Evolutionary conservation across 805 yeast species (phyloP).

Genomic region (Pichia cephalocereana): DNA sequence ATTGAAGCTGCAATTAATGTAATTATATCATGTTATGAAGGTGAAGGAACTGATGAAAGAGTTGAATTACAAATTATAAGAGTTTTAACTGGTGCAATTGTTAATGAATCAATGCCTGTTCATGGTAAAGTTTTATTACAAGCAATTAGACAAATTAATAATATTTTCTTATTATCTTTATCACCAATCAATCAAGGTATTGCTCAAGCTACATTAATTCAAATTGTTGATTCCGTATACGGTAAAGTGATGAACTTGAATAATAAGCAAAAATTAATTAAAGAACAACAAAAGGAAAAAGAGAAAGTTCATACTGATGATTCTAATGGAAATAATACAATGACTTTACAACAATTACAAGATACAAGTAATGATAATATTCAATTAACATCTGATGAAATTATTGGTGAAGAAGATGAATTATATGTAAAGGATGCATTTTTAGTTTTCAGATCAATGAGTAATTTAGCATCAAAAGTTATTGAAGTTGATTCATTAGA

Average conservation of each 20-base stretch:
- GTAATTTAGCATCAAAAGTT: conserved; percentile 80
- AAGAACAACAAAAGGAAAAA: background rate
- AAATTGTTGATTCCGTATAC: conserved; percentile 78
- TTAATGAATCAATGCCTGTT: conserved; percentile 71
- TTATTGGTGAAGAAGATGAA: conserved; percentile 50
- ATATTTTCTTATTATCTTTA: conserved; percentile 78
- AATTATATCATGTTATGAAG: conserved; percentile 76
- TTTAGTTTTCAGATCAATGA: conserved; percentile 87
- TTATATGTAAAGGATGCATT: conserved; percentile 83
- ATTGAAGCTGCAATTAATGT: conserved; percentile 81
- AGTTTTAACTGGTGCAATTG: conserved; percentile 81
- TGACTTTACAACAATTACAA: conserved; percentile 56
- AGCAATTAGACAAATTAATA: conserved; percentile 90
- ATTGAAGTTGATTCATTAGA: conserved; percentile 70
- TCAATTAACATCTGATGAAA: conserved; percentile 37
- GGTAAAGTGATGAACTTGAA: conserved; percentile 40
- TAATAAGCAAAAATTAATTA: background rate
- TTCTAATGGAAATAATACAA: conserved; percentile 5
- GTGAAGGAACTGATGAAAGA: conserved; percentile 84
- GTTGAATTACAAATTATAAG: conserved; percentile 89
- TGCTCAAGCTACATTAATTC: conserved; percentile 93
- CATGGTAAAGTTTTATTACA: conserved; percentile 85
- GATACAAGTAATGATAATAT: conserved; percentile 44
- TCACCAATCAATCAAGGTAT: conserved; percentile 80
- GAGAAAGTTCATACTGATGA: background rate